phyloP scores from a whole-genome alignment of 768 basidiomycete species.

The Mycena vulgaris region DNA sequence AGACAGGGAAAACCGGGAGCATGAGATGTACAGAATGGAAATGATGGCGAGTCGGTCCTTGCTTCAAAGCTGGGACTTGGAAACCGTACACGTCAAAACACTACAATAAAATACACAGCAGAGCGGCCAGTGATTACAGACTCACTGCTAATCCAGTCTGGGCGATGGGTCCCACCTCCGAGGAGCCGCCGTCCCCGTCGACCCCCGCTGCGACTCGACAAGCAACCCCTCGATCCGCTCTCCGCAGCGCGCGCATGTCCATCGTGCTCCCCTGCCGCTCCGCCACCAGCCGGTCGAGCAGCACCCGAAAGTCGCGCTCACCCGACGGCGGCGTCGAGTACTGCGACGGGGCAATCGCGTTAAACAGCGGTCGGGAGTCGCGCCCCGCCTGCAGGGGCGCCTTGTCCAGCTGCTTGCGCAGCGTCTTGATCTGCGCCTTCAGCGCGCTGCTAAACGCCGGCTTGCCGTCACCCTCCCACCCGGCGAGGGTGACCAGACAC shows the following conservation, averaged over 20 bases:
- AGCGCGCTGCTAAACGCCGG: constrained; percentile 67
- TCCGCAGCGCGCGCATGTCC: not conserved
- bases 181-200: not conserved
- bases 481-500: constrained; percentile 76
- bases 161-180: constrained; percentile 23
- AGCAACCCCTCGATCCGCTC: constrained; percentile 5
- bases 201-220: not conserved
- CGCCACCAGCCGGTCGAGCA: constrained; percentile 27
- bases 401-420: constrained; percentile 79
- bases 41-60: too few species aligned
- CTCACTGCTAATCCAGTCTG: not conserved
- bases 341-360: constrained; percentile 2
- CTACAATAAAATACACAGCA: too few species aligned
- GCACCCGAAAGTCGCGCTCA: constrained; percentile 30
- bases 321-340: constrained; percentile 2
- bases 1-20: too few species aligned
- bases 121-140: too few species aligned
- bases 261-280: not conserved
- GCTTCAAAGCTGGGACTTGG: too few species aligned
- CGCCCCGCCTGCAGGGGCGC: not conserved
- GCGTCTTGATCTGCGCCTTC: constrained; percentile 70
- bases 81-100: too few species aligned
- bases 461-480: constrained; percentile 63
- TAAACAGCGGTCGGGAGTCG: constrained; percentile 33
- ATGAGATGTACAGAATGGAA: too few species aligned